Evolutionary conservation across 225 moss, liverwort and hornwort genomes (phyloP), one percentile per base, ranked within the genome.

Genomic region (Marchantia polymorpha): DNA sequence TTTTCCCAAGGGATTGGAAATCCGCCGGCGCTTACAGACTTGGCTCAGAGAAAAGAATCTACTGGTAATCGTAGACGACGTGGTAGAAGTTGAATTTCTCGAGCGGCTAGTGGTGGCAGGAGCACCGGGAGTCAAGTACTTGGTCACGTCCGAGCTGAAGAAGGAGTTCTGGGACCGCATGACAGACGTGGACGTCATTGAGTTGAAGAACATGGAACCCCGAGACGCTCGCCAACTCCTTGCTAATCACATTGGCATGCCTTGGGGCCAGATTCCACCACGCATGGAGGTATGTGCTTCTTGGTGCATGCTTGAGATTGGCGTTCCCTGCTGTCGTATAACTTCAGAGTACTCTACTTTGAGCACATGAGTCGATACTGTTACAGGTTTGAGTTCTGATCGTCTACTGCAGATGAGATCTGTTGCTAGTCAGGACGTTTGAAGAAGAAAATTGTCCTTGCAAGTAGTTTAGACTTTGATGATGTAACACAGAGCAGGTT

Each of bases 261-360:
- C 78, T 4, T 68, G 69, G 78, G 78, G 78, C 15, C 67, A 79
- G 52, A 69, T 79, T 60, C 78, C 78, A 31, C 68, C 78, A 70
- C 78, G 69, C 54, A 31, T 79, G 53, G 68, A 79, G 78, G 78
- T 79, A 79, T 51, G 58, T 26, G 29, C 59, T 75, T 16, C 13
- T 2, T 49, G 10, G 39, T 74, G 25, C 11, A 8, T 56, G 14
- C 56, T 39, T 39, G 39, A 39, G 7, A 27, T 67, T 26, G 23
- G 20, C 17, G 67, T 67, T 67, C 11, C 67, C 31, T 67, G 9
- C 8, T 7, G 7, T 61, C 61, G 61, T 61, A 61, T n/a, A 61
- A 8, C 0, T 61, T n/a, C n/a, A 39, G n/a, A 61, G 22, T 23
- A 23, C 10, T 19, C 61, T 7, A 7, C 22, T 5, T 22, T 23